Evolutionary conservation across 495 filamentous ascomycete genomes (phyloP), one percentile per base, ranked within the genome.

Genomic region (Annulohypoxylon moriforme): DNA sequence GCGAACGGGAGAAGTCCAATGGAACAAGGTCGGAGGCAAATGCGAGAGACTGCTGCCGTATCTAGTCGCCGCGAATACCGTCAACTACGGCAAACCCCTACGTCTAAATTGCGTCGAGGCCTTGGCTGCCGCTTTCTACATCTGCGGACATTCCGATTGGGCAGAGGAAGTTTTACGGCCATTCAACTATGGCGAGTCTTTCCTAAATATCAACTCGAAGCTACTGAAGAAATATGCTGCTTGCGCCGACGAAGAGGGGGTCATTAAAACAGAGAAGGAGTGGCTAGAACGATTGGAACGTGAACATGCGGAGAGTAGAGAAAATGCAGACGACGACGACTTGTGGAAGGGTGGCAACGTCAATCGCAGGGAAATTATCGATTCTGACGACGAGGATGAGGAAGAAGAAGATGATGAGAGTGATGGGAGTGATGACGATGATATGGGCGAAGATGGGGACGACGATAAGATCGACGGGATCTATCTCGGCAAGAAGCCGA

Each of bases 71-170:
- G 96, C 96, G 46, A 99, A 99, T 76, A 91, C 92, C 1, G 96
- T 97, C 76, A 99, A 99, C 82, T 99, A 98, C 81, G 96, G 96
- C 13, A 91, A 93, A 74, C 96, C 96, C 16, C 96, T 93, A 91
- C 85, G 94, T 60, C 79, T 99, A 42, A 99, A 99, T 80, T 99
- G 96, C 72, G 96, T 92, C 47, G 96, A 99, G 81, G 96, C 96
- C 4, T 83, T 99, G 49, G 96, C 94, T 5, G 96, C 96, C 13
- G 91, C 90, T 20, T 99, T 96, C 80, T 91, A 85, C 69, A 99
- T 99, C 68, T 97, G 94, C 75, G 94, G 96, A 25, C 92, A 96
- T 76, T 77, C 84, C 38, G 95, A 97, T 25, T 99, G 96, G 96
- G 94, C 96, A 0, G 88, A 90, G 60, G 86, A 93, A 40, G 86